Conservation (phyloP, 2,329 filamentous ascomycete genomes). For the Colletotrichum spaethianum region DNA sequence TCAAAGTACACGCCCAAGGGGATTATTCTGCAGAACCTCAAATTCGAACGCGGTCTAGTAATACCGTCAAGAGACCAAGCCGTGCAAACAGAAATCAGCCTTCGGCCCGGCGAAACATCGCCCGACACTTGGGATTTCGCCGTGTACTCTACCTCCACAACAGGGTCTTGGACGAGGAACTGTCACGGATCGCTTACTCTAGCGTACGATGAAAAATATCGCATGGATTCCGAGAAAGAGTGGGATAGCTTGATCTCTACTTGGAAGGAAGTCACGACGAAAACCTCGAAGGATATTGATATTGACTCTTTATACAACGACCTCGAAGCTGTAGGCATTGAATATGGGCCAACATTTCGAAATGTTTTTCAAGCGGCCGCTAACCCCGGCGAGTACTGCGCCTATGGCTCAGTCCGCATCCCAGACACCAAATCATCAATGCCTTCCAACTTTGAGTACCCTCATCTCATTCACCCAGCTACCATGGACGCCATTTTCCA, state of each 20-base stretch:
- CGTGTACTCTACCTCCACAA: slow-evolving; percentile 1
- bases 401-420: slow-evolving; percentile 14
- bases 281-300: neutral
- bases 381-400: neutral
- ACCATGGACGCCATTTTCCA: slow-evolving; percentile 50
- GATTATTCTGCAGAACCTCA: neutral
- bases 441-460: slow-evolving; percentile 48
- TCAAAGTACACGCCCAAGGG: neutral
- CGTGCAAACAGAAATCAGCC: slow-evolving; percentile 12
- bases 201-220: neutral
- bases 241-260: neutral
- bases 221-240: neutral
- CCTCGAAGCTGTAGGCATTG: slow-evolving; percentile 38
- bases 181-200: slow-evolving; percentile 12
- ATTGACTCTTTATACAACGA: slow-evolving; percentile 40
- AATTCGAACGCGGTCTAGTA: slow-evolving; percentile 20
- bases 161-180: slow-evolving; percentile 16
- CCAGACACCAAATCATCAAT: slow-evolving; percentile 45
- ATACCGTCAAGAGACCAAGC: slow-evolving; percentile 10
- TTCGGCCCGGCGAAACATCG: slow-evolving; percentile 3
- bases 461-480: slow-evolving; percentile 51
- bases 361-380: slow-evolving; percentile 16
- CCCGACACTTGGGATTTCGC: slow-evolving; percentile 6
- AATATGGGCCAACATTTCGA: slow-evolving; percentile 42
- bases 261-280: neutral